Conservation (phyloP, 192 early-diverging fungal genomes). For the Coemansia sp. region DNA sequence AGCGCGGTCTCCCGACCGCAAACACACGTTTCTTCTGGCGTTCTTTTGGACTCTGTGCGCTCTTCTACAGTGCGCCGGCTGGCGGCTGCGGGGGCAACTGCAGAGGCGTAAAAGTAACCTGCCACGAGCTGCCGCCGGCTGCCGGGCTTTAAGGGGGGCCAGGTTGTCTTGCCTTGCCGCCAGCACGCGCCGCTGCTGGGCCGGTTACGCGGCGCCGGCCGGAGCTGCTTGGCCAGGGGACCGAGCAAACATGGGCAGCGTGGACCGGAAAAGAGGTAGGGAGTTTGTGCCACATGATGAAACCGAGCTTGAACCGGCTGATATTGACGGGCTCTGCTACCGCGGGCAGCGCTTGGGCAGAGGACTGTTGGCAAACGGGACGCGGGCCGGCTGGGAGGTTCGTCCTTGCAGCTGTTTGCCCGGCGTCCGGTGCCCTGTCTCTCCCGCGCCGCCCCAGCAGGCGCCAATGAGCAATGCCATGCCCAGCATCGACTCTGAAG, state of each 20-base stretch:
- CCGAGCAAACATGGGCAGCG: too few relatives aligned
- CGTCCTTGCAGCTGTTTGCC: constrained; percentile 1
- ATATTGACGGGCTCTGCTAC: too few relatives aligned
- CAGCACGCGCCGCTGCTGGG: too few relatives aligned
- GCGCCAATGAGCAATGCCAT: not conserved
- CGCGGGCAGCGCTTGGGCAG: too few relatives aligned
- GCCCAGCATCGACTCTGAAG: constrained; percentile 6
- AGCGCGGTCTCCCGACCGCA: not conserved
- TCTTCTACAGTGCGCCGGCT: not conserved
- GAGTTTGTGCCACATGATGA: not conserved
- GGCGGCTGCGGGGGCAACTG: not conserved
- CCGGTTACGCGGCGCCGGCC: too few relatives aligned
- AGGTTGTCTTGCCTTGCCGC: too few relatives aligned
- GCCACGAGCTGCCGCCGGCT: constrained; percentile 14
- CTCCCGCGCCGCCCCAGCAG: not conserved
- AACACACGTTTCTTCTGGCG: constrained; percentile 36
- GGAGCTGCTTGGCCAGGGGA: not conserved
- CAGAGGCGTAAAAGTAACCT: constrained; percentile 27
- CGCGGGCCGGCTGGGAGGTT: constrained; percentile 3
- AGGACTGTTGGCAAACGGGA: too few relatives aligned
- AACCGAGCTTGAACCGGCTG: too few relatives aligned
- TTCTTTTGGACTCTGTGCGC: constrained; percentile 28
- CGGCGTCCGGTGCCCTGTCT: not conserved
- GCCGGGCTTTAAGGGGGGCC: not conserved
- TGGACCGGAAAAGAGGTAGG: not conserved